phyloP scores from a whole-genome alignment of 257 asterid genomes.

The Lantana camara region DNA sequence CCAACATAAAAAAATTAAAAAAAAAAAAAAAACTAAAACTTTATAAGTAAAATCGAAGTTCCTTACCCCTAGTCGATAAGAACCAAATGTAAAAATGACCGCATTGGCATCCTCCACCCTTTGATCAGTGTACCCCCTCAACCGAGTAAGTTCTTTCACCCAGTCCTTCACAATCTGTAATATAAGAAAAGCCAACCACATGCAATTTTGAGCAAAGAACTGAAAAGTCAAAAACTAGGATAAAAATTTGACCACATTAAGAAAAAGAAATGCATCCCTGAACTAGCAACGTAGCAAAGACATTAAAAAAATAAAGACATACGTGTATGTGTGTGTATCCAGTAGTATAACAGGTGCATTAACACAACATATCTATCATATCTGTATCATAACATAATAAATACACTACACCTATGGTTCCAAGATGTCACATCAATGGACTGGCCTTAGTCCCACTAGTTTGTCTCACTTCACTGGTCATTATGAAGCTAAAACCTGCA shows the following conservation, averaged over 20 bases:
- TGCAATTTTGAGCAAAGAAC: constrained; percentile 9
- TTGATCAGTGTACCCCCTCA: constrained; percentile 69
- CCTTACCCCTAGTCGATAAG: constrained; percentile 92
- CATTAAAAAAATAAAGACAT: too few species aligned
- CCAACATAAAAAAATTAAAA: too few species aligned
- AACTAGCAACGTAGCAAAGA: background rate
- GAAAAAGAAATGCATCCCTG: background rate
- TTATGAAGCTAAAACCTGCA: background rate
- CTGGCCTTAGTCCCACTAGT: background rate
- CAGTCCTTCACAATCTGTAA: constrained; percentile 61
- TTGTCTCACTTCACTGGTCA: background rate
- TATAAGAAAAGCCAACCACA: background rate
- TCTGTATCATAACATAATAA: background rate
- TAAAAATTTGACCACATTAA: background rate
- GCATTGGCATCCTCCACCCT: constrained; percentile 96
- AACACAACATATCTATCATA: background rate
- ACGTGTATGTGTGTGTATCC: background rate
- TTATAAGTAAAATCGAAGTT: constrained; percentile 19
- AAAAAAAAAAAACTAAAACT: too few species aligned
- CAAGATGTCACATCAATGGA: background rate
- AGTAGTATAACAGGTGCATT: constrained; percentile 1
- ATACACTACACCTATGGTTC: too few species aligned
- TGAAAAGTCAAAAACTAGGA: background rate
- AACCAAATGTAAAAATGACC: constrained; percentile 84
- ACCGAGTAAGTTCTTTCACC: constrained; percentile 66